Evolutionary conservation across 352 stramenopile species (phyloP).

Genomic region (Phytopythium aichiense): DNA sequence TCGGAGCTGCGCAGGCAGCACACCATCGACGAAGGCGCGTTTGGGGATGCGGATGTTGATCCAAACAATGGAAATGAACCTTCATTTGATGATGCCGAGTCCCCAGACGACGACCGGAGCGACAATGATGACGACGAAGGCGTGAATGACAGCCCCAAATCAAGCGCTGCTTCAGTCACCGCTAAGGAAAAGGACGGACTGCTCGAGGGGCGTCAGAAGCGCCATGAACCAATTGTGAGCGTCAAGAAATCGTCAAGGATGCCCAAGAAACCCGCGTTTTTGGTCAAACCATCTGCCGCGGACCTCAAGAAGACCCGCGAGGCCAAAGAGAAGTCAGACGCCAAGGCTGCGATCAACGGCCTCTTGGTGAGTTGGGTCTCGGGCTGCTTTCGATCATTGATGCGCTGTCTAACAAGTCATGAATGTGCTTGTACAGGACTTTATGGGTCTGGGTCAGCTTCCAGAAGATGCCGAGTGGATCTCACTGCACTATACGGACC

Average conservation of each 20-base stretch:
- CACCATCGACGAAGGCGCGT: background rate
- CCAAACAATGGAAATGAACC: background rate
- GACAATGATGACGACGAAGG: constrained; percentile 20
- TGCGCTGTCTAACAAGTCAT: background rate
- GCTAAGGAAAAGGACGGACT: constrained; percentile 42
- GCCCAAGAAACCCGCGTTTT: constrained; percentile 18
- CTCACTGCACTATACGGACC: constrained; percentile 71
- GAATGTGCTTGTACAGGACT: constrained; percentile 31
- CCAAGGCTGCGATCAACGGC: constrained; percentile 51
- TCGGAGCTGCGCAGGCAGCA: constrained; percentile 43
- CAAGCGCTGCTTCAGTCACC: constrained; percentile 7
- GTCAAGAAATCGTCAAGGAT: constrained; percentile 9
- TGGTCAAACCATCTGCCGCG: constrained; percentile 16
- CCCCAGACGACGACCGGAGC: constrained; percentile 15
- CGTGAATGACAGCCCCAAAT: constrained; percentile 3
- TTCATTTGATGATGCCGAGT: constrained; percentile 1
- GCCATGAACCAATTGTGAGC: background rate
- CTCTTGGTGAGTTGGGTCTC: constrained; percentile 26
- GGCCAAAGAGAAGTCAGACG: constrained; percentile 52
- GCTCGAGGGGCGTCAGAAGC: constrained; percentile 21
- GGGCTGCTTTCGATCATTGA: background rate
- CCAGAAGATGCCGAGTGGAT: constrained; percentile 76
- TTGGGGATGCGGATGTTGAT: background rate
- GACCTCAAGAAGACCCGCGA: constrained; percentile 17
- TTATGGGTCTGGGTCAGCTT: constrained; percentile 69